Conservation (phyloP, 495 filamentous ascomycete genomes). For the Darksidea phi region DNA sequence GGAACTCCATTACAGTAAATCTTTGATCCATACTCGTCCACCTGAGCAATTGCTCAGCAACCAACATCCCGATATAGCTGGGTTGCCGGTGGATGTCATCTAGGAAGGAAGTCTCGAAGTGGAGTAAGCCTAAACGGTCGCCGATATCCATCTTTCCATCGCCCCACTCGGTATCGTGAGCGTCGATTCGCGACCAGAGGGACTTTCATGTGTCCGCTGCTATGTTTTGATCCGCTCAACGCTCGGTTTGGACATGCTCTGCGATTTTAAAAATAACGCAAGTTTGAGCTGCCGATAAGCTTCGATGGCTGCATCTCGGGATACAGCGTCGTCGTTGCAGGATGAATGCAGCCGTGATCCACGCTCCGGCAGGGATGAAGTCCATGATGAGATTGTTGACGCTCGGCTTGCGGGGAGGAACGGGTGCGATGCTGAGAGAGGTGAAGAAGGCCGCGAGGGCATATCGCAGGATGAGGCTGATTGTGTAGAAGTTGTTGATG, state of each 20-base stretch:
- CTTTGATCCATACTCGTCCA: too few relatives aligned
- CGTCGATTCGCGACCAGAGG: too few relatives aligned
- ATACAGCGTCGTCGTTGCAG: conserved; percentile 1
- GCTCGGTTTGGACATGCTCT: background rate
- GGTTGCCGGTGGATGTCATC: too few relatives aligned
- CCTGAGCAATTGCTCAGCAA: too few relatives aligned
- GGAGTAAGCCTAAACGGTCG: too few relatives aligned
- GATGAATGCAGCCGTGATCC: background rate
- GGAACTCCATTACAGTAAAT: too few relatives aligned
- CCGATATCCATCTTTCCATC: too few relatives aligned
- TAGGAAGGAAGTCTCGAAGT: too few relatives aligned
- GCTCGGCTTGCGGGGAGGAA: conserved; percentile 19
- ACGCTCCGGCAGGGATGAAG: conserved; percentile 15
- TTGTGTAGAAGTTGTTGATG: conserved; percentile 1
- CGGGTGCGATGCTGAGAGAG: conserved; percentile 5
- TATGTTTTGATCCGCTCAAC: too few relatives aligned
- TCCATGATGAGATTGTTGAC: conserved; percentile 26
- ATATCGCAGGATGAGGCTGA: conserved; percentile 16
- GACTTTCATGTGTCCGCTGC: too few relatives aligned
- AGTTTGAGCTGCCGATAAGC: conserved; percentile 32
- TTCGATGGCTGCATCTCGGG: conserved; percentile 27
- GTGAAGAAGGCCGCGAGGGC: conserved; percentile 1
- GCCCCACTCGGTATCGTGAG: too few relatives aligned
- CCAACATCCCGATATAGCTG: too few relatives aligned
- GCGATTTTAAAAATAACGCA: conserved; percentile 25